Evolutionary conservation across 768 basidiomycete species (phyloP), one percentile per base, ranked within the genome.

Genomic region (Suillus subalutaceus): DNA sequence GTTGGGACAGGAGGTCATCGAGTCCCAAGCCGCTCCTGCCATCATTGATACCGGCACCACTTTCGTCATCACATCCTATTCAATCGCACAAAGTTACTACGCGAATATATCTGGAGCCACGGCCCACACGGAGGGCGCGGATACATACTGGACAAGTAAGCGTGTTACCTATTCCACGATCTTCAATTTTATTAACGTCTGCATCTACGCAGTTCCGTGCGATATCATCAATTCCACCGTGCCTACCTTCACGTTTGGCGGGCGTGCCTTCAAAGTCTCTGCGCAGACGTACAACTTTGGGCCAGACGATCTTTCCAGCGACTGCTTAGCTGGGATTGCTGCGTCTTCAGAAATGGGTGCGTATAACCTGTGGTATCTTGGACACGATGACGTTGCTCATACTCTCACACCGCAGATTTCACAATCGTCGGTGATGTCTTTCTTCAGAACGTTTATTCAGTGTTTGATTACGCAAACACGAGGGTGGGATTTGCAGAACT

Each of bases 251-350:
- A 73, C 72, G 0, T 79, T 85, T 71, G 78, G 72, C 61, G 77
- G 76, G 20, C 71, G 70, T 58, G 43, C 66, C 6, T 84, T 80
- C 72, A 16, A 52, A 23, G 74, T 85, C 64, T 66, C 72, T 30
- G 56, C 72, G 4, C 68, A 63, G 9, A 71, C 71, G 37, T 79
- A 77, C 77, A 83, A 82, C 72, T 70, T 85, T 5, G 86, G 84
- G 9, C 68, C 70, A 12, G 59, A 67, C 16, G 2, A 13, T 1
- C 35, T 12, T 3, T 75, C 75, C 35, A 62, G 69, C 7, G 63
- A 71, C 26, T 82, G 81, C 64, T 63, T 78, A 2, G 75, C 77
- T 38, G 78, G 75, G 6, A 68, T 82, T 26, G 9, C 50, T 68
- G 64, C 50, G 60, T 30, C 7, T 59, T 57, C 44, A 67, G 44